Percentiles rank a stretch among this genome's conserved stretches.
Evolutionary conservation across 139 green algal genomes (phyloP).

Genomic region (Micractinium sp.): DNA sequence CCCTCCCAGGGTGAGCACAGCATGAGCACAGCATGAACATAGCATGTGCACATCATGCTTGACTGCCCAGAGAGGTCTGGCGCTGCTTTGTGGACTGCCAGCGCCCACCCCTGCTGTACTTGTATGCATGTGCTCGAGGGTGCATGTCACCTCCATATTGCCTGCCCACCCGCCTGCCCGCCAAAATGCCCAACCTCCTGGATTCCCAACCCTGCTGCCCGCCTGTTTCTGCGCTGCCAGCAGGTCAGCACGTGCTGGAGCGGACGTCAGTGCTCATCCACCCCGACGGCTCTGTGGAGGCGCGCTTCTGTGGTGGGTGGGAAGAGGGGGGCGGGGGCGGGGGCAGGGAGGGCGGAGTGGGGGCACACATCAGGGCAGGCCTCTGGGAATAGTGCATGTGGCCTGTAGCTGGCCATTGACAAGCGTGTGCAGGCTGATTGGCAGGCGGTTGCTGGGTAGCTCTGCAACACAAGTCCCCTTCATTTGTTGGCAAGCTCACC

Average conservation of each 20-base stretch:
- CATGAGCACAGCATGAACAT: not conserved
- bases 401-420: too few species aligned
- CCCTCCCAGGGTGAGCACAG: too few species aligned
- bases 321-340: too few species aligned
- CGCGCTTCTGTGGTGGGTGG: slow-evolving; percentile 53
- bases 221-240: not conserved
- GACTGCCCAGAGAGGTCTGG: not conserved
- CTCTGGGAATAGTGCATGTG: too few species aligned
- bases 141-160: too few species aligned
- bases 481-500: not conserved
- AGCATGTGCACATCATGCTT: not conserved
- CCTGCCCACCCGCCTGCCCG: not conserved
- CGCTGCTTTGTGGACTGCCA: not conserved
- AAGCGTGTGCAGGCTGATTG: not conserved
- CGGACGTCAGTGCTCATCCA: slow-evolving; percentile 63
- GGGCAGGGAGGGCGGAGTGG: too few species aligned
- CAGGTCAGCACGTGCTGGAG: slow-evolving; percentile 71
- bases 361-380: too few species aligned
- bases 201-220: not conserved
- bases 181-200: not conserved
- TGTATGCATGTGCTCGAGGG: too few species aligned
- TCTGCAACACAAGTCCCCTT: not conserved
- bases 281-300: slow-evolving; percentile 55
- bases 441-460: not conserved
- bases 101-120: too few species aligned